phyloP scores from a whole-genome alignment of 306 rosid species.

The Trifolium repens region DNA sequence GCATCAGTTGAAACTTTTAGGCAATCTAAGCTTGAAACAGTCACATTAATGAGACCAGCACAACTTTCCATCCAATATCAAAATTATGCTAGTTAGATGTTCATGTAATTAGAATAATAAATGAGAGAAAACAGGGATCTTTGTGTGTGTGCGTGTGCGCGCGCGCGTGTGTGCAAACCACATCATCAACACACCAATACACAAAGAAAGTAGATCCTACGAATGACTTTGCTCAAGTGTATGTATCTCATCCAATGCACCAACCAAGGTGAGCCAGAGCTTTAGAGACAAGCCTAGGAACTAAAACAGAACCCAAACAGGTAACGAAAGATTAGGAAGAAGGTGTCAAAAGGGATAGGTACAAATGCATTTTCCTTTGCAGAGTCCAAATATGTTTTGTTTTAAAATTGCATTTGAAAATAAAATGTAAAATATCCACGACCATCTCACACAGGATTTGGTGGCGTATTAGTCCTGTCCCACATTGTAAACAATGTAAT shows the following conservation, averaged over 20 bases:
- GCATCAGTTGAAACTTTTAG: slow-evolving; percentile 44
- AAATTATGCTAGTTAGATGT: slow-evolving; percentile 25
- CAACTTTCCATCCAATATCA: slow-evolving; percentile 23
- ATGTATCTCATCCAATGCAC: neutral
- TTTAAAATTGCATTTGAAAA: too few relatives aligned
- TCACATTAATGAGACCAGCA: slow-evolving; percentile 21
- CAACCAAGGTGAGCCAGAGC: too few relatives aligned
- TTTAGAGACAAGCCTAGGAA: too few relatives aligned
- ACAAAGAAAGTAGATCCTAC: neutral
- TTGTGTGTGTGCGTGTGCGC: neutral
- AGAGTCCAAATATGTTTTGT: too few relatives aligned
- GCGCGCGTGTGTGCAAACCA: neutral
- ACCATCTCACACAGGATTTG: too few relatives aligned
- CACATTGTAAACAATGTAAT: too few relatives aligned
- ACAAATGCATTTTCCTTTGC: too few relatives aligned
- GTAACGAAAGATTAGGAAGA: too few relatives aligned
- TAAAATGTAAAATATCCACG: too few relatives aligned
- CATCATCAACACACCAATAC: neutral
- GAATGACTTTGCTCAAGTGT: slow-evolving; percentile 1
- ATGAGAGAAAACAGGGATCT: neutral
- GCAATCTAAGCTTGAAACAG: slow-evolving; percentile 43
- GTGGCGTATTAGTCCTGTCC: too few relatives aligned
- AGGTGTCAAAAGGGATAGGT: too few relatives aligned
- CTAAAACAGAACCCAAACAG: too few relatives aligned
- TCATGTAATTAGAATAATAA: slow-evolving; percentile 4